Percentiles rank a stretch among this genome's conserved stretches.
Evolutionary conservation across 2,329 filamentous ascomycete genomes (phyloP).

Genomic region (Aureobasidium subglaciale): DNA sequence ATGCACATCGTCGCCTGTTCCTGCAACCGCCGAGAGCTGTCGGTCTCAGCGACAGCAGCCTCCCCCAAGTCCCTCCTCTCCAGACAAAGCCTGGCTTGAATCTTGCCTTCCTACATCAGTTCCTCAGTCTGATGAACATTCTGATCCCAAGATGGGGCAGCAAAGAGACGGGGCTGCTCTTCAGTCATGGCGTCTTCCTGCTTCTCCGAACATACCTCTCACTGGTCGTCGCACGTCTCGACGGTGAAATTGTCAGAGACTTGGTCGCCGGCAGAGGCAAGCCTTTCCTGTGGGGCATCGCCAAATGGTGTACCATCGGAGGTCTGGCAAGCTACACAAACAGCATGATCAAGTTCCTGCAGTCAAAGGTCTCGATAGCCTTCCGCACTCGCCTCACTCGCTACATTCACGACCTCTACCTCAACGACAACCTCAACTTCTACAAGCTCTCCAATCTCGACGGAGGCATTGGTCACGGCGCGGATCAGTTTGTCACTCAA

Average conservation of each 20-base stretch:
- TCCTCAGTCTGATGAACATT: slow-evolving; percentile 90
- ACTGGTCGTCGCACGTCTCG: slow-evolving; percentile 81
- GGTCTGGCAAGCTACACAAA: slow-evolving; percentile 95
- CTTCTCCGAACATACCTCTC: slow-evolving; percentile 91
- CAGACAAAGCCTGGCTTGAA: slow-evolving; percentile 93
- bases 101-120: slow-evolving; percentile 92
- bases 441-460: slow-evolving; percentile 93
- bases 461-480: slow-evolving; percentile 82
- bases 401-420: slow-evolving; percentile 94
- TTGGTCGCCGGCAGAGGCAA: slow-evolving; percentile 91
- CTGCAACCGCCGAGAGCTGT: slow-evolving; percentile 82
- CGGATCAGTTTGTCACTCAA: slow-evolving; percentile 96
- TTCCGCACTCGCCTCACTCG: slow-evolving; percentile 91
- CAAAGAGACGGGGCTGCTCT: slow-evolving; percentile 84
- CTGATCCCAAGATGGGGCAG: slow-evolving; percentile 95
- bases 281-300: slow-evolving; percentile 77
- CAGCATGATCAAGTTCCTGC: slow-evolving; percentile 97
- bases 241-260: slow-evolving; percentile 93
- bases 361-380: slow-evolving; percentile 96
- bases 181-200: slow-evolving; percentile 84
- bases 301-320: slow-evolving; percentile 93
- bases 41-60: slow-evolving; percentile 60
- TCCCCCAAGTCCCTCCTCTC: slow-evolving; percentile 66
- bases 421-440: slow-evolving; percentile 91
- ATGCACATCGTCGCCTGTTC: slow-evolving; percentile 89